Base-by-base conservation (phyloP, 371 early-diverging fungal species). In the Apophysomyces elegans region DNA sequence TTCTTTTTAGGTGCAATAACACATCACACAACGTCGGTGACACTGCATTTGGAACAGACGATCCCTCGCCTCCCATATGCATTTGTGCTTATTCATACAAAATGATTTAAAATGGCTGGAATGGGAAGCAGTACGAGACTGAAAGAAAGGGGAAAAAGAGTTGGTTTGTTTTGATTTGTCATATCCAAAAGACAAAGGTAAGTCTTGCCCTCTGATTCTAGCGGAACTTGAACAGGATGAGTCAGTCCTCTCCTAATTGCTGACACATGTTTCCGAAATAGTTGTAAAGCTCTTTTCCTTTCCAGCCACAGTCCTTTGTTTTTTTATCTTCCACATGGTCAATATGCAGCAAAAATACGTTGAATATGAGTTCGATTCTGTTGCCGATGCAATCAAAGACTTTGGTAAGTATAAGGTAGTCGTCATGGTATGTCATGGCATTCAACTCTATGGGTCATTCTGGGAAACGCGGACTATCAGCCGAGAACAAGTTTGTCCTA, bases 401-500 rank as follows among this genome's bases (percentile, higher is more conserved):
- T 72, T 76, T 59, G 76, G 76, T 70, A 68, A 65, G 76, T 63
- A 41, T 1, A 26, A 26, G 32, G 2, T 26, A 26, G 32, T 26
- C 26, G 1, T 26, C 32, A 26, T 26, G 9, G 36, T 7, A 16
- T 12, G 11, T 9, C 35, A 18, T 35, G 9, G 12, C 35, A 16
- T 16, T 61, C 16, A 13, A 16, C 37, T 37, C 47, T 16, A 59
- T 12, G 50, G 58, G 50, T 64, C 32, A 56, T 44, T 59, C 38
- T 63, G 16, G 41, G 43, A 7, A 18, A 21, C 38, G n/a, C 1
- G 9, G 7, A 16, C 58, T 26, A 26, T 26, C 32, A 67, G 72
- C 83, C 79, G 91, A 85, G 56, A 80, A 80, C 61, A 86, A 95
- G 68, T 92, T 95, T 70, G 84, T 98, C 21, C 83, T 98, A 57